Conservation (phyloP, 495 filamentous ascomycete species). For the Xylaria curta region DNA sequence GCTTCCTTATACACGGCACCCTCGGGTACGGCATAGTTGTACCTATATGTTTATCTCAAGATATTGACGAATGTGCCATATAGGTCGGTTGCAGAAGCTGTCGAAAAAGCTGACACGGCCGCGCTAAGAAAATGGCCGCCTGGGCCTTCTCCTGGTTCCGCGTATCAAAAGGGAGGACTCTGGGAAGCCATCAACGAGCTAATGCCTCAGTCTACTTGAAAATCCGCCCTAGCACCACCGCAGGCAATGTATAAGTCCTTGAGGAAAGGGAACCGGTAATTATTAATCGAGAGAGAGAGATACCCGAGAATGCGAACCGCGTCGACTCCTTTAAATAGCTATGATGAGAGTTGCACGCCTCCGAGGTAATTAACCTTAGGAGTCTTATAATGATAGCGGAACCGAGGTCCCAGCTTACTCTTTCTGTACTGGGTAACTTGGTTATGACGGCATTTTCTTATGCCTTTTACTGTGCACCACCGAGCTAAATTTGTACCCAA, state of each 20-base stretch:
- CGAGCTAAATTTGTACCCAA: not conserved
- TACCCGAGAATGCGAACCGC: not conserved
- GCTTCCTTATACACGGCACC: slow-evolving; percentile 71
- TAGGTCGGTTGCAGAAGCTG: slow-evolving; percentile 41
- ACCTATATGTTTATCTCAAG: not conserved
- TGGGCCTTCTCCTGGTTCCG: slow-evolving; percentile 28
- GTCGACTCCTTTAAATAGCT: not conserved
- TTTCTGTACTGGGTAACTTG: not conserved
- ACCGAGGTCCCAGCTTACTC: not conserved
- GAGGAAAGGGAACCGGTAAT: not conserved
- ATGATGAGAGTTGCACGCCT: not conserved
- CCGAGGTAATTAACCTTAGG: not conserved
- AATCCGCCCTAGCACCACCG: not conserved
- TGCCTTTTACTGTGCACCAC: not conserved
- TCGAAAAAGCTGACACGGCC: slow-evolving; percentile 31
- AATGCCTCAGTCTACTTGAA: slow-evolving; percentile 26
- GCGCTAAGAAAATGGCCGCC: slow-evolving; percentile 36
- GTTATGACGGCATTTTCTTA: not conserved
- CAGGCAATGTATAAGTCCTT: not conserved
- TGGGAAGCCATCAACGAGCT: slow-evolving; percentile 35
- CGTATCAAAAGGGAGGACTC: slow-evolving; percentile 35
- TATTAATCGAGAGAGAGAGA: not conserved
- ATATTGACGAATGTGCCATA: not conserved
- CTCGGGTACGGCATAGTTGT: slow-evolving; percentile 60
- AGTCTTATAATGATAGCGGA: not conserved